phyloP scores from a whole-genome alignment of 805 yeast species.

The Ogataea pignaliae region DNA sequence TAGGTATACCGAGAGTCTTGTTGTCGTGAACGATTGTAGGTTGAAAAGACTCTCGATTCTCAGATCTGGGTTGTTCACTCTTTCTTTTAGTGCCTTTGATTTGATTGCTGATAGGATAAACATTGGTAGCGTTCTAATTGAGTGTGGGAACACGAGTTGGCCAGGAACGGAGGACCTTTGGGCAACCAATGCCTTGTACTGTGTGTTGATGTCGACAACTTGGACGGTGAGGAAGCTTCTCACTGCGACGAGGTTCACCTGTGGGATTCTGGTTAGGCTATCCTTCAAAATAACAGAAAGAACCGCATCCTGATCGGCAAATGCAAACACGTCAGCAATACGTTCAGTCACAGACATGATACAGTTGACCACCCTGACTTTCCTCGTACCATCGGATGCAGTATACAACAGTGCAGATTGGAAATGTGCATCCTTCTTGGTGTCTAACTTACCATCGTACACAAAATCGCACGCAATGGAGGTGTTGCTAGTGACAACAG shows the following conservation, averaged over 20 bases:
- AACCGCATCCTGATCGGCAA: slow-evolving; percentile 72
- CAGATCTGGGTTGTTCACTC: slow-evolving; percentile 53
- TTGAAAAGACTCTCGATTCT: slow-evolving; percentile 52
- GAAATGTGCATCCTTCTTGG: slow-evolving; percentile 77
- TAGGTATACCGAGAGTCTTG: slow-evolving; percentile 54
- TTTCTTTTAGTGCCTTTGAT: slow-evolving; percentile 52
- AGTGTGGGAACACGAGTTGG: slow-evolving; percentile 77
- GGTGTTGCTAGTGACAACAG: slow-evolving; percentile 58
- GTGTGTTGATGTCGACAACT: slow-evolving; percentile 51
- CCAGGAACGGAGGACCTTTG: slow-evolving; percentile 43
- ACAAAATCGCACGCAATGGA: slow-evolving; percentile 66
- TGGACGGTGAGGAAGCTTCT: slow-evolving; percentile 34
- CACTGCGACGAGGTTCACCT: slow-evolving; percentile 33
- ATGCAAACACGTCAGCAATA: slow-evolving; percentile 67
- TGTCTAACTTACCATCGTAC: slow-evolving; percentile 70
- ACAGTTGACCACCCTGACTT: slow-evolving; percentile 81
- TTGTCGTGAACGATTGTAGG: slow-evolving; percentile 51
- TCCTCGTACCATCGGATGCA: slow-evolving; percentile 66
- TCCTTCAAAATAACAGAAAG: slow-evolving; percentile 51
- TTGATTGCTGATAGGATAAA: slow-evolving; percentile 68
- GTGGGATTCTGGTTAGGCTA: slow-evolving; percentile 34
- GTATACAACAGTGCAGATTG: slow-evolving; percentile 90
- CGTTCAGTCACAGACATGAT: slow-evolving; percentile 79
- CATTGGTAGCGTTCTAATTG: slow-evolving; percentile 67
- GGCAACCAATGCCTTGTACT: slow-evolving; percentile 47